Percentiles rank a stretch among this genome's conserved stretches.
Evolutionary conservation across 805 yeast genomes (phyloP).

Genomic region (Pichia paraexigua): DNA sequence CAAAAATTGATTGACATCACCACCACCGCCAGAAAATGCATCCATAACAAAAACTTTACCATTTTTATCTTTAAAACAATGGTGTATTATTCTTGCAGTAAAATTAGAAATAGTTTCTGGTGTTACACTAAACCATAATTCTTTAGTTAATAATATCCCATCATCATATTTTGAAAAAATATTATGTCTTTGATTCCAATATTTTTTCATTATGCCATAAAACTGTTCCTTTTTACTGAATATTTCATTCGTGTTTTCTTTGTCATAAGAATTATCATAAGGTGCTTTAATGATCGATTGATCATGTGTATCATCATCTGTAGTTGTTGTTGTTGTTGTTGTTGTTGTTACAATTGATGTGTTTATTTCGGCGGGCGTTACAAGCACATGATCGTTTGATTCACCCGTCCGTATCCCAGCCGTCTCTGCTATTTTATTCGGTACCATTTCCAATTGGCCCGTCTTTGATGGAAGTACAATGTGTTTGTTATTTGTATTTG

Average conservation of each 20-base stretch:
- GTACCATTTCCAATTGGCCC: background rate
- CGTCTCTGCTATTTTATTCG: background rate
- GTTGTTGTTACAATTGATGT: background rate
- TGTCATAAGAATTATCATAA: conserved; percentile 5
- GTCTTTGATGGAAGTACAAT: background rate
- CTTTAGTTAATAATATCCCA: conserved; percentile 60
- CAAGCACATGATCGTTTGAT: background rate
- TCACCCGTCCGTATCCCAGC: background rate
- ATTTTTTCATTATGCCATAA: conserved; percentile 31
- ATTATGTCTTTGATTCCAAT: conserved; percentile 51
- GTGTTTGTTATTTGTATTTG: background rate
- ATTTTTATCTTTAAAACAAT: conserved; percentile 79
- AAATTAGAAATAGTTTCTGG: conserved; percentile 66
- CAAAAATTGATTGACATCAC: conserved; percentile 74
- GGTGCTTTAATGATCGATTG: background rate
- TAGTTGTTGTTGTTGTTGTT: background rate
- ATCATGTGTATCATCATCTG: background rate
- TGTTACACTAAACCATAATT: conserved; percentile 82
- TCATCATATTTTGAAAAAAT: conserved; percentile 58
- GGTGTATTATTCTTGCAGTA: conserved; percentile 44
- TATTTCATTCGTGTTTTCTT: conserved; percentile 1
- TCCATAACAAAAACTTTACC: conserved; percentile 59
- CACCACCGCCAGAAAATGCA: conserved; percentile 83
- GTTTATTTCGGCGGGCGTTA: background rate
- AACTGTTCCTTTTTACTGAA: conserved; percentile 7